phyloP scores from a whole-genome alignment of 331 rosid species.

The Malus hybrid region DNA sequence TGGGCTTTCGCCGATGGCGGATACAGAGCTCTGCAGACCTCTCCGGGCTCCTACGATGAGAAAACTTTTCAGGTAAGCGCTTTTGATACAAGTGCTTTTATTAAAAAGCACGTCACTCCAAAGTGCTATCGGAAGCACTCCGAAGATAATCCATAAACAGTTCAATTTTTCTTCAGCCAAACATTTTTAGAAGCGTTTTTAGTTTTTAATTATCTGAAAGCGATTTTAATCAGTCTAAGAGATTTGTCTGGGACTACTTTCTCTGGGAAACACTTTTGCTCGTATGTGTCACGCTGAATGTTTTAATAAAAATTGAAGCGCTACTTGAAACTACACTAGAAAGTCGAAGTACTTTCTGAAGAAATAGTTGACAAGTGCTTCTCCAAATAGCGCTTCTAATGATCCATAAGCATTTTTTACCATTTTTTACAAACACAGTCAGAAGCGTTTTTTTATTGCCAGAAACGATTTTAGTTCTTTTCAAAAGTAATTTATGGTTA shows the following conservation, averaged over 20 bases:
- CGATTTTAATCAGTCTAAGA: background rate
- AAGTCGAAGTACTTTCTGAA: no score
- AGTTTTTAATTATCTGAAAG: background rate
- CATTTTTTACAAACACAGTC: no score
- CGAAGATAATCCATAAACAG: background rate
- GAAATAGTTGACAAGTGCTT: background rate
- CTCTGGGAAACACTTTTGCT: background rate
- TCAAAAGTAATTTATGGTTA: background rate
- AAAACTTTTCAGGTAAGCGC: constrained; percentile 58
- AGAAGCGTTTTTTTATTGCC: background rate
- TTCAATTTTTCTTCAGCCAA: background rate
- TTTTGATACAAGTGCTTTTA: background rate
- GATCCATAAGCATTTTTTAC: no score
- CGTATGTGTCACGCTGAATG: background rate
- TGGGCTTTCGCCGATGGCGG: constrained; percentile 97
- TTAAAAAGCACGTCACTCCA: background rate
- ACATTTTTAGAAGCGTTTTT: background rate
- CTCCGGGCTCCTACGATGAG: constrained; percentile 89
- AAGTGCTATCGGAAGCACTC: no score
- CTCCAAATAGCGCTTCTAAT: background rate
- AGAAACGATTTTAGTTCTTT: no score
- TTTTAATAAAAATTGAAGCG: no score
- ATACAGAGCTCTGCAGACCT: constrained; percentile 51
- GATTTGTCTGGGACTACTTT: background rate
- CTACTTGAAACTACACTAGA: no score